Evolutionary conservation across 495 filamentous ascomycete genomes (phyloP).

Genomic region (Aspergillus homomorphus): DNA sequence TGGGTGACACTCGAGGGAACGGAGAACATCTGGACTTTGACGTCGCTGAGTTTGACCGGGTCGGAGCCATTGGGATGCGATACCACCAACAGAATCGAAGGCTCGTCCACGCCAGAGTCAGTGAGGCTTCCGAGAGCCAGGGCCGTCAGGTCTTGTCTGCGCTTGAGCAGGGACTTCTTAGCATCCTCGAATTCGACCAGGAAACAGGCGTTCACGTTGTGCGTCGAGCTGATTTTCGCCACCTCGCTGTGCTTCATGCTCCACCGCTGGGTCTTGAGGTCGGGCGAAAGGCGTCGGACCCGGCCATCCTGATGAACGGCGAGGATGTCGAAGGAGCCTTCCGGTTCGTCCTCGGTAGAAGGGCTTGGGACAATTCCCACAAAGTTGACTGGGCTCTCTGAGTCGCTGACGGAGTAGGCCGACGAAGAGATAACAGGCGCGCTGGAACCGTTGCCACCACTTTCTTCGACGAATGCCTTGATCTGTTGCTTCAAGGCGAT

Average conservation of each 20-base stretch:
- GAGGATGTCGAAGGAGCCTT: slow-evolving; percentile 40
- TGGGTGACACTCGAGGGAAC: slow-evolving; percentile 28
- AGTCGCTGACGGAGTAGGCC: slow-evolving; percentile 38
- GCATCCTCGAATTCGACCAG: slow-evolving; percentile 47
- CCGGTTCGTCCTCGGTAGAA: slow-evolving; percentile 21
- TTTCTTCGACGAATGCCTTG: slow-evolving; percentile 52
- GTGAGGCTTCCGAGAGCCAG: slow-evolving; percentile 36
- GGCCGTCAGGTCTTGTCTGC: slow-evolving; percentile 41
- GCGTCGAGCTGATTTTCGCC: slow-evolving; percentile 28
- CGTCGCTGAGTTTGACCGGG: slow-evolving; percentile 31
- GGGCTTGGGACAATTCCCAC: slow-evolving; percentile 38
- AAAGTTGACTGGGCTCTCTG: slow-evolving; percentile 40
- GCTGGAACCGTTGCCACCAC: slow-evolving; percentile 31
- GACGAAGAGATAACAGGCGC: slow-evolving; percentile 42
- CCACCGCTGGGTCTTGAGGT: slow-evolving; percentile 42
- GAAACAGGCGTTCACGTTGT: slow-evolving; percentile 39
- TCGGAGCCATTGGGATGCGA: slow-evolving; percentile 35
- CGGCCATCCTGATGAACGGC: slow-evolving; percentile 46
- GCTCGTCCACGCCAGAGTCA: slow-evolving; percentile 27
- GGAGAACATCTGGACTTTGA: slow-evolving; percentile 44
- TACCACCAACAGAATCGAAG: slow-evolving; percentile 41
- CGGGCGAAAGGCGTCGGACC: slow-evolving; percentile 39
- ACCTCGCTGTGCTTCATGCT: slow-evolving; percentile 41
- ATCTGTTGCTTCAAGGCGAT: slow-evolving; percentile 45
- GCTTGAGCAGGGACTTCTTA: slow-evolving; percentile 41